Evolutionary conservation across 1,284 basidiomycete genomes (phyloP).

Genomic region (Malassezia obtusa): DNA sequence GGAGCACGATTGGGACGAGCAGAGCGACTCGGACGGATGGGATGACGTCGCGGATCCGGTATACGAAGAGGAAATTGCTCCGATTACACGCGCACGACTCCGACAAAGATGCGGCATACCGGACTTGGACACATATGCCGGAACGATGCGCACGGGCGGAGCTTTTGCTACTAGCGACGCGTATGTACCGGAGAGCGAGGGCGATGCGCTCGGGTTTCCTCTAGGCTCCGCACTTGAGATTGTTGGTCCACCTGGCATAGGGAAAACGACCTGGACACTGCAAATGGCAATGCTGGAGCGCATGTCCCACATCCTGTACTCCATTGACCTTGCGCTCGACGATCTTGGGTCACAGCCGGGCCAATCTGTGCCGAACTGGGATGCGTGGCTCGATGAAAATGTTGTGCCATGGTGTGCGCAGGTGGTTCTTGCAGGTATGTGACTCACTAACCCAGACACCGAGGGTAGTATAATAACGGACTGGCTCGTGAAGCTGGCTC

Average conservation of each 20-base stretch:
- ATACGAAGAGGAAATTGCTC: neutral
- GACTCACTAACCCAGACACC: neutral
- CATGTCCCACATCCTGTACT: constrained; percentile 2
- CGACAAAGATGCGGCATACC: constrained; percentile 1
- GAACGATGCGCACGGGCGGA: constrained; percentile 3
- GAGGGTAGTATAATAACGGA: constrained; percentile 5
- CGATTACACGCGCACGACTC: constrained; percentile 1
- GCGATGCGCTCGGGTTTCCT: neutral
- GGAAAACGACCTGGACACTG: constrained; percentile 12
- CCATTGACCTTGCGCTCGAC: neutral
- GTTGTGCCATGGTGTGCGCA: constrained; percentile 16
- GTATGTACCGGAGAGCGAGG: neutral
- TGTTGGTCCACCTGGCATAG: constrained; percentile 11
- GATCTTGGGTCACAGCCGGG: neutral
- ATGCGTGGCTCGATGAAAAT: neutral
- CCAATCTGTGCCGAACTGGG: neutral
- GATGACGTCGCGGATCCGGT: neutral
- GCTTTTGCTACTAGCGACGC: neutral
- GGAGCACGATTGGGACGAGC: neutral
- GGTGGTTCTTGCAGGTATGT: constrained; percentile 8
- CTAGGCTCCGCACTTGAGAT: constrained; percentile 12
- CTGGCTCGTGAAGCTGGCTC: neutral
- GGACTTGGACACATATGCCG: constrained; percentile 5
- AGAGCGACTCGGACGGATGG: neutral
- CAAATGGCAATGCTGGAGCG: constrained; percentile 13